Evolutionary conservation across 441 rosid species (phyloP).

Genomic region (Corymbia calophylla): DNA sequence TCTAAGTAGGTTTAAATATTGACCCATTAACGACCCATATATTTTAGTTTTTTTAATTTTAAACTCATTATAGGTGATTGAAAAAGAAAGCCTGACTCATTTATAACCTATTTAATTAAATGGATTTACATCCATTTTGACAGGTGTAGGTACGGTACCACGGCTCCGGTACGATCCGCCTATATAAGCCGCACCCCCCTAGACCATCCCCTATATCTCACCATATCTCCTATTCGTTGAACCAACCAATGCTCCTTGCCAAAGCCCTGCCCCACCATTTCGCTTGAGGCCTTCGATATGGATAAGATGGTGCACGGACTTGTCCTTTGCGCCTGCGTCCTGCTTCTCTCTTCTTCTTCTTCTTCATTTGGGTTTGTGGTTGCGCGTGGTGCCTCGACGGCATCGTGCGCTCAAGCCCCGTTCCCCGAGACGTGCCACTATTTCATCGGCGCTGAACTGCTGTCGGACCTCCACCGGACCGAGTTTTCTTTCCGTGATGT

Average conservation of each 20-base stretch:
- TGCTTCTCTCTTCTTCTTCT: neutral
- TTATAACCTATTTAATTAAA: too few relatives aligned
- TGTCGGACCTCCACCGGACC: constrained; percentile 17
- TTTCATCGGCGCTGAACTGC: constrained; percentile 10
- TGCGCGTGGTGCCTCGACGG: constrained; percentile 16
- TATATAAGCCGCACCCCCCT: constrained; percentile 4
- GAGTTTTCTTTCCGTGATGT: constrained; percentile 30
- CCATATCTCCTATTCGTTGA: neutral
- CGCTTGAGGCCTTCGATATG: constrained; percentile 8
- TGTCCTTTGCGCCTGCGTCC: neutral
- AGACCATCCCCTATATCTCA: neutral
- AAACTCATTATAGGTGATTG: too few relatives aligned
- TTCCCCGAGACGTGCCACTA: constrained; percentile 42
- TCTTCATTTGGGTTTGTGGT: constrained; percentile 5
- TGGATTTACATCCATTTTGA: too few relatives aligned
- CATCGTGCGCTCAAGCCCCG: constrained; percentile 57
- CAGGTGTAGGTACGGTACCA: neutral
- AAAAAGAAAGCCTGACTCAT: too few relatives aligned
- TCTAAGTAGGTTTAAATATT: too few relatives aligned
- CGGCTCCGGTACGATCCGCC: neutral
- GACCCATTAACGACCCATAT: too few relatives aligned
- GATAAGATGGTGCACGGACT: constrained; percentile 12
- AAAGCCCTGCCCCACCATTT: neutral
- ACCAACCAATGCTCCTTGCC: neutral
- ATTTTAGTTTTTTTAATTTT: too few relatives aligned